Evolutionary conservation across 1,284 basidiomycete genomes (phyloP).

Genomic region (Sporisorium scitamineum): DNA sequence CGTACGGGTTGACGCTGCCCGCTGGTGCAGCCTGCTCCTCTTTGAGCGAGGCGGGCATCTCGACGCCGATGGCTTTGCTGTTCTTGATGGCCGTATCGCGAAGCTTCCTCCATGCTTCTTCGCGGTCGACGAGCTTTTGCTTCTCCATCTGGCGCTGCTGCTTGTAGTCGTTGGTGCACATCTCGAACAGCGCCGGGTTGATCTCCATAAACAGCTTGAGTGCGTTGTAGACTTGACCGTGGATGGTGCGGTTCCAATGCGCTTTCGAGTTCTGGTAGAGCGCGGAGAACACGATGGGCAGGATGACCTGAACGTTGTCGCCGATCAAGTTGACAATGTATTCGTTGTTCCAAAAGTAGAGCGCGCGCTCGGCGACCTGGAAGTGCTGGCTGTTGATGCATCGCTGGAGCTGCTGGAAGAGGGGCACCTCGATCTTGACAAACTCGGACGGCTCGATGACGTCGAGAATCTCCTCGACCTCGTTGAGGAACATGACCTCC

Average conservation of each 20-base stretch:
- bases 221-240: conserved; percentile 98
- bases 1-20: conserved; percentile 49
- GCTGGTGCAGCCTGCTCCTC: conserved; percentile 59
- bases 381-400: conserved; percentile 99
- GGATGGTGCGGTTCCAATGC: conserved; percentile 99
- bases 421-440: conserved; percentile 91
- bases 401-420: conserved; percentile 93
- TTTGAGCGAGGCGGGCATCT: conserved; percentile 52
- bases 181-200: conserved; percentile 94
- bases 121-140: conserved; percentile 61
- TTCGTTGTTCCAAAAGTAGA: conserved; percentile 80
- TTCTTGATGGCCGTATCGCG: conserved; percentile 63
- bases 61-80: conserved; percentile 56
- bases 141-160: conserved; percentile 75
- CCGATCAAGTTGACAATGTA: conserved; percentile 99
- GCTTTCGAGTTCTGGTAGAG: conserved; percentile 95
- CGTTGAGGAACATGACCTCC: conserved; percentile 99
- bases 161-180: conserved; percentile 93
- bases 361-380: conserved; percentile 75
- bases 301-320: conserved; percentile 87
- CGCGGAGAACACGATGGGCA: conserved; percentile 98
- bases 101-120: conserved; percentile 64
- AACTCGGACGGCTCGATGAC: conserved; percentile 98
- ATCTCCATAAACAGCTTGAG: conserved; percentile 99
- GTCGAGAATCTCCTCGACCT: conserved; percentile 98